These are phyloP conservation scores for Pseudocohnilembus persalinus DNA, from an alignment of 169 alveolate genomes.

Conservation along the genomic window DNA sequence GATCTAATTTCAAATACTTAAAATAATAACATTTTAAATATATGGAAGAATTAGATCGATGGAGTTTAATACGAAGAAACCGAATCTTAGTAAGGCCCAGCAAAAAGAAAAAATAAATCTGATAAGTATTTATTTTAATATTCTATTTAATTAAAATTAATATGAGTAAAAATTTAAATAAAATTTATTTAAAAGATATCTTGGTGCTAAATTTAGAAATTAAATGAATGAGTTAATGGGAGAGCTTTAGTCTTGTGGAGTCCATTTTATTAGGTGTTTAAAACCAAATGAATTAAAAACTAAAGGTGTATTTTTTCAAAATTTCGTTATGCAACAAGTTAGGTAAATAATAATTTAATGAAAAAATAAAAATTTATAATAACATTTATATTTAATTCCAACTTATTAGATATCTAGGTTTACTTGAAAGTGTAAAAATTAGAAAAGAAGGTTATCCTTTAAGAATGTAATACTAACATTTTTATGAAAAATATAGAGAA, in stretches of 20 bases:
- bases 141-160: not conserved
- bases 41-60: conserved; percentile 33
- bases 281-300: conserved; percentile 83
- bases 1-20: conserved; percentile 23
- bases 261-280: conserved; percentile 82
- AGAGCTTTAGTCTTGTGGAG: conserved; percentile 74
- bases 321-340: conserved; percentile 72
- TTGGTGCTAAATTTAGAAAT: conserved; percentile 76
- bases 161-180: conserved; percentile 15
- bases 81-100: conserved; percentile 29
- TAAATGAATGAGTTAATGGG: conserved; percentile 77
- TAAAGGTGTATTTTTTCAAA: conserved; percentile 61
- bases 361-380: too few relatives aligned
- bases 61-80: too few relatives aligned
- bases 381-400: too few relatives aligned
- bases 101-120: conserved; percentile 51
- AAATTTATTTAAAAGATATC: conserved; percentile 62
- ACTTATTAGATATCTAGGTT: conserved; percentile 65
- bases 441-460: conserved; percentile 79
- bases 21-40: conserved; percentile 49
- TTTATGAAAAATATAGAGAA: conserved; percentile 72
- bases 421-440: conserved; percentile 79
- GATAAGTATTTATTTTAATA: conserved; percentile 6
- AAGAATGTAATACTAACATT: conserved; percentile 66
- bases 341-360: conserved; percentile 13